These are phyloP conservation scores for Aspergillus fumigatiaffinis DNA, from an alignment of 2,329 filamentous ascomycete species.

Conservation along the genomic window DNA sequence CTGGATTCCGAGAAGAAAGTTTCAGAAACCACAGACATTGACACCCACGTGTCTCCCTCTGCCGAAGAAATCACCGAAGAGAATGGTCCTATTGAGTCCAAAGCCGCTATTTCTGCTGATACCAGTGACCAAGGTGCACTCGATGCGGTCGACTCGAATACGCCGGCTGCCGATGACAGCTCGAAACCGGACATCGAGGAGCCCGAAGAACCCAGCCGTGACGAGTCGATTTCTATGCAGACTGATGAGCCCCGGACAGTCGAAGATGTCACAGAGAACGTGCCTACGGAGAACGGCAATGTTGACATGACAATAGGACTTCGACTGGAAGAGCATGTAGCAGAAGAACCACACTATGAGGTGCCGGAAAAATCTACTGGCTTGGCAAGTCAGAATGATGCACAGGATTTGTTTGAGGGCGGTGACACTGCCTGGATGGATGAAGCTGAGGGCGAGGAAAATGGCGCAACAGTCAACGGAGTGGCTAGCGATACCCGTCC, in stretches of 20 bases:
- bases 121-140: constrained; percentile 7
- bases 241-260: not conserved
- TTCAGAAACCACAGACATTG: not conserved
- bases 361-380: not conserved
- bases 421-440: constrained; percentile 1
- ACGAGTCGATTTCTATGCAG: not conserved
- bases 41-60: not conserved
- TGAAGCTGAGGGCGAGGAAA: constrained; percentile 2
- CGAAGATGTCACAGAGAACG: not conserved
- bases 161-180: not conserved
- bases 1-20: not conserved
- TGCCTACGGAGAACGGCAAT: not conserved
- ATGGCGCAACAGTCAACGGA: constrained; percentile 6
- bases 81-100: not conserved
- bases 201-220: not conserved
- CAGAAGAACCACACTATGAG: not conserved
- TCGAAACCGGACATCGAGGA: not conserved
- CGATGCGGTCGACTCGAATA: constrained; percentile 3
- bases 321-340: not conserved
- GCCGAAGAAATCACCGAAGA: not conserved
- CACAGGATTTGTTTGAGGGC: not conserved
- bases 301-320: not conserved
- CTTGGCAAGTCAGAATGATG: not conserved
- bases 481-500: constrained; percentile 13
- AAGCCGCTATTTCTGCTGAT: constrained; percentile 6